These are phyloP conservation scores for Trichophyton mentagrophytes DNA, from an alignment of 2,329 filamentous ascomycete species.

Conservation along the genomic window DNA sequence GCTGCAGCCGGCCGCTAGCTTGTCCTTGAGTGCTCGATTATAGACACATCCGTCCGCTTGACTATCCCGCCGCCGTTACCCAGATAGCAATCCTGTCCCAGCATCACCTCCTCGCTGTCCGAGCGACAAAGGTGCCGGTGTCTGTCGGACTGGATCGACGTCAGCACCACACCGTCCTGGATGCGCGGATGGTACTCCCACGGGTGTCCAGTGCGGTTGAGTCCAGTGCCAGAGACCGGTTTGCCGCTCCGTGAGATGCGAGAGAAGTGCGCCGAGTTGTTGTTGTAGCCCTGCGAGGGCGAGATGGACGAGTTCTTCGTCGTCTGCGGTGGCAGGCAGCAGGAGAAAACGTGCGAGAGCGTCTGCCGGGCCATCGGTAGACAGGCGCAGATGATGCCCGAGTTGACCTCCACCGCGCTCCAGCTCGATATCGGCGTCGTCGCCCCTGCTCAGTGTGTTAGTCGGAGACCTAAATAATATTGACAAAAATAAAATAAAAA, in stretches of 20 bases:
- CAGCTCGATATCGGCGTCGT: slow-evolving; percentile 15
- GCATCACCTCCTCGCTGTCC: slow-evolving; percentile 7
- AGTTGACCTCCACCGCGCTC: slow-evolving; percentile 24
- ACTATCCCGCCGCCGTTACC: slow-evolving; percentile 4
- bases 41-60: slow-evolving; percentile 9
- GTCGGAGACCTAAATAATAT: not conserved
- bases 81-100: not conserved
- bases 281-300: not conserved
- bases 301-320: not conserved
- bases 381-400: slow-evolving; percentile 28
- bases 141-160: slow-evolving; percentile 6
- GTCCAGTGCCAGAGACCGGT: not conserved
- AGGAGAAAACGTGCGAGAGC: slow-evolving; percentile 6
- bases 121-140: slow-evolving; percentile 4
- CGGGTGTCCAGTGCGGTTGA: not conserved
- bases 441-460: not conserved
- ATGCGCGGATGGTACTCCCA: not conserved
- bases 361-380: slow-evolving; percentile 18
- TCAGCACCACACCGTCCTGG: slow-evolving; percentile 7
- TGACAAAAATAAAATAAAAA: too few relatives aligned
- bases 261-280: not conserved
- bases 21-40: not conserved
- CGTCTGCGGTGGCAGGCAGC: not conserved
- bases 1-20: not conserved
- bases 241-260: not conserved